Evolutionary conservation across 768 basidiomycete genomes (phyloP).

Genomic region (Phallus indusiatus): DNA sequence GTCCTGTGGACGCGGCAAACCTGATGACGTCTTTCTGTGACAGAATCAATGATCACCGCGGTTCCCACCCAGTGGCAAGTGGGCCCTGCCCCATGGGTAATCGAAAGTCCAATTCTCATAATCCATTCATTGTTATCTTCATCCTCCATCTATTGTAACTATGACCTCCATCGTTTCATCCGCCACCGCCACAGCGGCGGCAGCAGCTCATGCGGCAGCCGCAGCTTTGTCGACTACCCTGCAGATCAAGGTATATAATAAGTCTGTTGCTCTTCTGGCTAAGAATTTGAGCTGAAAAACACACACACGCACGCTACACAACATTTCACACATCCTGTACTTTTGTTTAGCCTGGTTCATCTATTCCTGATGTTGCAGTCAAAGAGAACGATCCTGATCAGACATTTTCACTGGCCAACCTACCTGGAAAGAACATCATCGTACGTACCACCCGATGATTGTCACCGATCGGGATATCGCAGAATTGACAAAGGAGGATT

Average conservation of each 20-base stretch:
- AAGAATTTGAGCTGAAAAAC: neutral
- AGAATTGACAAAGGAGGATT: neutral
- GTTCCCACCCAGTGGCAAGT: too few relatives aligned
- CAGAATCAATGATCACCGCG: too few relatives aligned
- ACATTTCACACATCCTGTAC: too few relatives aligned
- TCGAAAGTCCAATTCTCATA: too few relatives aligned
- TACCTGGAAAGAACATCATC: conserved; percentile 55
- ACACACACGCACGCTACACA: neutral
- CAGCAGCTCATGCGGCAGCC: conserved; percentile 45
- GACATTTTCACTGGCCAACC: conserved; percentile 28
- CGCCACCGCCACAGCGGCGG: conserved; percentile 38
- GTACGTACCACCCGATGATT: conserved; percentile 33
- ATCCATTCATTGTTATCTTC: too few relatives aligned
- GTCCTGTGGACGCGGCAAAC: too few relatives aligned
- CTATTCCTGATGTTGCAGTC: conserved; percentile 41
- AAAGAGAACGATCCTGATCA: conserved; percentile 48
- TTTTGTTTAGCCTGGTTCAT: conserved; percentile 27
- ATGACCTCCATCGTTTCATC: conserved; percentile 42
- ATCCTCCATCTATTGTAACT: neutral
- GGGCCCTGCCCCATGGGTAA: too few relatives aligned
- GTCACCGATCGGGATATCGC: neutral
- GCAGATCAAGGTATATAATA: conserved; percentile 25
- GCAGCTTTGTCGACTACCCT: conserved; percentile 38
- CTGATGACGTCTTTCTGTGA: too few relatives aligned
- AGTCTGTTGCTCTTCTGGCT: neutral